Base-by-base conservation (phyloP, 352 stramenopile species). In the Phytophthora podocarpi region DNA sequence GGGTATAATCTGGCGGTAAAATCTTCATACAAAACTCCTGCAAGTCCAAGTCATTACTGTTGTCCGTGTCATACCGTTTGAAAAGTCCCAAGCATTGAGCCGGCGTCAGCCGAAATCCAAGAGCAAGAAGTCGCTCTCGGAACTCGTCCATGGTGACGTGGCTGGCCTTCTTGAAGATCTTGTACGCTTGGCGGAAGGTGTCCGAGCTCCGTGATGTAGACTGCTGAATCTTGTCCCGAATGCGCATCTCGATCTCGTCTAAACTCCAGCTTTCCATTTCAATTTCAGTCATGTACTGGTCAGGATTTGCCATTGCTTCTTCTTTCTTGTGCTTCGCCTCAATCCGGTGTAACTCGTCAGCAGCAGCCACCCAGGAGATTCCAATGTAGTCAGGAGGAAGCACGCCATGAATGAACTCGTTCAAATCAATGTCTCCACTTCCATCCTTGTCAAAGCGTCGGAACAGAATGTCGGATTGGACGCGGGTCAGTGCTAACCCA, bases 201-300 rank as follows among this genome's bases (percentile, higher is more conserved):
- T 92, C 85, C 1, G 85, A 93, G 57, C 78, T 89, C 51, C 86
- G 84, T 31, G 80, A 90, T 5, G 85, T 93, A 9, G 80, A 58
- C 43, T 93, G 85, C 50, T 86, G 66, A 49, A 93, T 92, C 34
- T 91, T 91, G 60, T 93, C 85, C n/a, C 85, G 80, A 42, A 93
- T 87, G 31, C 73, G 77, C 57, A 72, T 83, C 51, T 93, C 79
- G 32, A 93, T 93, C 40, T 88, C 80, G 51, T 92, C 82, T 3
- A 93, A 56, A 23, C 67, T 85, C 85, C 85, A 93, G 53, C 59
- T 85, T 42, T 87, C 72, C 73, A 92, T 89, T 59, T 90, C 79
- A 43, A 91, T 78, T 37, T 90, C 78, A 5, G 77, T 93, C 74
- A 89, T 87, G 52, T 79, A 90, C 46, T 87, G 75, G 28, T 91